Evolutionary conservation across 2,329 filamentous ascomycete species (phyloP).

Genomic region (Lachnellula cervina): DNA sequence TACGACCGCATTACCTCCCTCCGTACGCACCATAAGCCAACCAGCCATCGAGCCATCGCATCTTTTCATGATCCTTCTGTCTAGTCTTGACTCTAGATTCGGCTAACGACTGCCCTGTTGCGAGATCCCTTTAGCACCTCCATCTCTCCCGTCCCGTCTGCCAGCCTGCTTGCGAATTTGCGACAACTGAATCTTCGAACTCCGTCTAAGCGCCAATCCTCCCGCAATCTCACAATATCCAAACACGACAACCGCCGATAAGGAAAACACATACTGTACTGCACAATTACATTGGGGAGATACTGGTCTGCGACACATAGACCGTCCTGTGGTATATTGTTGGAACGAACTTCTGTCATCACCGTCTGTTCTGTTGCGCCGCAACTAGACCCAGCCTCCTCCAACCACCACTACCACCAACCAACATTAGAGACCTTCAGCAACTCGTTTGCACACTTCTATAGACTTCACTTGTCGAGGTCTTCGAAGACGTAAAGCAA

Average conservation of each 20-base stretch:
- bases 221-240: background rate
- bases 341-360: background rate
- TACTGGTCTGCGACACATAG: background rate
- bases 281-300: background rate
- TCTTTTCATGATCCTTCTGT: no score
- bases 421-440: background rate
- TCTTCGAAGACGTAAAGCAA: background rate
- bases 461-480: background rate
- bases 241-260: no score
- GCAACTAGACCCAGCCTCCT: background rate
- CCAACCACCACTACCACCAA: background rate
- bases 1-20: no score
- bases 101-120: background rate
- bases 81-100: no score
- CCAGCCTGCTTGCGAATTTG: background rate
- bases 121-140: background rate
- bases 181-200: background rate
- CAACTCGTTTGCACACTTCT: background rate
- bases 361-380: background rate
- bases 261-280: background rate
- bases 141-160: background rate
- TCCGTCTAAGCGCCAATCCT: background rate
- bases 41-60: no score
- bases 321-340: background rate
- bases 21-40: no score